Percentiles rank a stretch among this genome's conserved stretches.
Conservation (phyloP, 768 basidiomycete genomes). For the Rossbeevera mucosa region DNA sequence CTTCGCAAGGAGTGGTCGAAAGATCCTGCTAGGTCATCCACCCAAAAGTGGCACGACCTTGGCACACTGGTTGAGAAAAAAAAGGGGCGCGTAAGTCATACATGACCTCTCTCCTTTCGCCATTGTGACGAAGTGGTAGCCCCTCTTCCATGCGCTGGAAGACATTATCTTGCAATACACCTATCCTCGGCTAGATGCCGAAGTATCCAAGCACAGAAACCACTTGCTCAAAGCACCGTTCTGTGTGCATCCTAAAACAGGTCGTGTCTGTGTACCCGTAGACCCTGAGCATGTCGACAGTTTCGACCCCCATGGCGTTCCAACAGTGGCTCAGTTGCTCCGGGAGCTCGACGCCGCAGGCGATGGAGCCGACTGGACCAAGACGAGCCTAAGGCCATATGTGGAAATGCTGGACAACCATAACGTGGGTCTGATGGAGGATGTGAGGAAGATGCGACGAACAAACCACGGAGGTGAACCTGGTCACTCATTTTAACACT, state of each 20-base stretch:
- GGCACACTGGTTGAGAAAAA: constrained; percentile 34
- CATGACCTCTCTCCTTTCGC: not conserved
- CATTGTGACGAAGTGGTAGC: constrained; percentile 14
- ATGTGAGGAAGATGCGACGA: constrained; percentile 24
- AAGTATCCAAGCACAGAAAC: constrained; percentile 96
- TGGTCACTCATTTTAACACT: not conserved
- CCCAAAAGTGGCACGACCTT: constrained; percentile 72
- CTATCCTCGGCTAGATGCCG: constrained; percentile 93
- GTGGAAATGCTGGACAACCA: constrained; percentile 87
- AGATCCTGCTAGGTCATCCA: constrained; percentile 50
- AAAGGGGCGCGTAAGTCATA: constrained; percentile 27
- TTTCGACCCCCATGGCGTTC: constrained; percentile 83
- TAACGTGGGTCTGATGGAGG: constrained; percentile 30
- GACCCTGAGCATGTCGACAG: constrained; percentile 68
- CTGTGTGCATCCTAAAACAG: constrained; percentile 94
- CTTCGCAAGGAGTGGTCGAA: constrained; percentile 60
- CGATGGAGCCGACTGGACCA: constrained; percentile 74
- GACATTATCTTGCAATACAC: constrained; percentile 92
- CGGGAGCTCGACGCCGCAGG: constrained; percentile 61
- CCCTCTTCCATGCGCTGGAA: constrained; percentile 54
- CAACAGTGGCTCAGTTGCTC: constrained; percentile 82
- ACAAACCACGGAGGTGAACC: constrained; percentile 17
- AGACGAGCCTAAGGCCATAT: constrained; percentile 84
- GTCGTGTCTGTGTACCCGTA: constrained; percentile 90
- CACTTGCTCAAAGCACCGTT: constrained; percentile 98